Percentiles rank a stretch among this genome's conserved stretches.
phyloP scores from a whole-genome alignment of 805 yeast species.

The Candida peoriensis region DNA sequence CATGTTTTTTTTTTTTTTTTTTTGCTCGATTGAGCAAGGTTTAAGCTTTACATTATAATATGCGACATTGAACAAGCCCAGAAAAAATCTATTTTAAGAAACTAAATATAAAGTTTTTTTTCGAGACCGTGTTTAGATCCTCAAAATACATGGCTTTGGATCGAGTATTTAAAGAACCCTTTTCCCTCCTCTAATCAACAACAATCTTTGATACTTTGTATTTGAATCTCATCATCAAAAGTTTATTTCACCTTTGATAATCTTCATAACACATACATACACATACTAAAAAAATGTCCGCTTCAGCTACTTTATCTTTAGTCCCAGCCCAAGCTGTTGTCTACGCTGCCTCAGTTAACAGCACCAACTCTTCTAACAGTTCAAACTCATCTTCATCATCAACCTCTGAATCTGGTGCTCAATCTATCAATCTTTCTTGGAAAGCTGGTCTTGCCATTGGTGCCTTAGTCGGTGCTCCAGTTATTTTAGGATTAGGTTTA shows the following conservation, averaged over 20 bases:
- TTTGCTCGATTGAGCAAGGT: too few relatives aligned
- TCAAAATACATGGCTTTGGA: too few relatives aligned
- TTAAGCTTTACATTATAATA: too few relatives aligned
- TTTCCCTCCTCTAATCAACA: too few relatives aligned
- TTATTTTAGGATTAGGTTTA: conserved; percentile 27
- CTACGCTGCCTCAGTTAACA: conserved; percentile 20
- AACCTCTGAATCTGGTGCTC: conserved; percentile 26
- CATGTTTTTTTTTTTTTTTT: too few relatives aligned
- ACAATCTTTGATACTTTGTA: too few relatives aligned
- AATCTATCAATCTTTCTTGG: conserved; percentile 33
- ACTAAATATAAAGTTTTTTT: too few relatives aligned
- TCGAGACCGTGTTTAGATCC: too few relatives aligned
- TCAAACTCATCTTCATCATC: conserved; percentile 10
- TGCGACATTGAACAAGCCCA: too few relatives aligned
- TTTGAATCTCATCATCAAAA: background rate
- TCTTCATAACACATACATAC: conserved; percentile 1
- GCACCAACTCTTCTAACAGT: conserved; percentile 12
- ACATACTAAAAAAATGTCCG: conserved; percentile 14
- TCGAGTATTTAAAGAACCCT: too few relatives aligned
- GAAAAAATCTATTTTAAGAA: too few relatives aligned
- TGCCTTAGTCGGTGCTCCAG: conserved; percentile 34
- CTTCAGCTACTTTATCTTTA: conserved; percentile 18
- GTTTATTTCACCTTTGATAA: too few relatives aligned
- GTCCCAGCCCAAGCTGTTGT: conserved; percentile 26
- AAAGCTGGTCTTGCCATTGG: conserved; percentile 35